phyloP scores from a whole-genome alignment of 2,329 filamentous ascomycete genomes.

The Aureobasidium sp. region DNA sequence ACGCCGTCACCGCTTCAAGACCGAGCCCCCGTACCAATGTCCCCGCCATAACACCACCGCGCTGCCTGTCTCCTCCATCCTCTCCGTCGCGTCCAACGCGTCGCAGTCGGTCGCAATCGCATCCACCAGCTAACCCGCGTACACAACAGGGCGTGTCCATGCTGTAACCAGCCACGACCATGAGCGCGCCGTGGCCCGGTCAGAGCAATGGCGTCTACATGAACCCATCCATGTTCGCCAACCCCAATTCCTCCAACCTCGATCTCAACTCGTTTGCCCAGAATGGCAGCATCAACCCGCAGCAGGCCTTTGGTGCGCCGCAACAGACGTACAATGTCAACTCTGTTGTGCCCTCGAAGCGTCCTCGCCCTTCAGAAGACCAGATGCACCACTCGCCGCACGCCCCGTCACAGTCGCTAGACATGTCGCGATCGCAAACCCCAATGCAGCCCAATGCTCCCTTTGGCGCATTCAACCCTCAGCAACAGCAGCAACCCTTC shows the following conservation, averaged over 20 bases:
- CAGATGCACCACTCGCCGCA: conserved; percentile 46
- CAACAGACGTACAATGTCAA: conserved; percentile 77
- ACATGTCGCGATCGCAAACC: conserved; percentile 75
- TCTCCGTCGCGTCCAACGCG: conserved; percentile 7
- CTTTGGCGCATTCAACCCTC: conserved; percentile 14
- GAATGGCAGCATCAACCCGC: conserved; percentile 76
- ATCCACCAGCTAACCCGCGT: conserved; percentile 4
- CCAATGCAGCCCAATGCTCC: conserved; percentile 40
- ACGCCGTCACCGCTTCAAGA: neutral
- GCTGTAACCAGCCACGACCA: conserved; percentile 17
- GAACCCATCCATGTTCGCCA: conserved; percentile 20
- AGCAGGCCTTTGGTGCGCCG: conserved; percentile 59
- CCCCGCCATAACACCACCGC: neutral
- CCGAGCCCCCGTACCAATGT: neutral
- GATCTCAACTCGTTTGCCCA: conserved; percentile 44
- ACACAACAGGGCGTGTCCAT: conserved; percentile 12
- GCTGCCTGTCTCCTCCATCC: neutral
- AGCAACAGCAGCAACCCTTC: conserved; percentile 53
- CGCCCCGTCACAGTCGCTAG: conserved; percentile 1
- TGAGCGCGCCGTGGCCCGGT: conserved; percentile 20
- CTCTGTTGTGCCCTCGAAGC: conserved; percentile 82
- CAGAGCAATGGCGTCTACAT: conserved; percentile 21
- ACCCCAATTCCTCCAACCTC: conserved; percentile 27
- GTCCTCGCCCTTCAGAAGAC: conserved; percentile 74
- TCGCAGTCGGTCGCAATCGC: conserved; percentile 11